Conservation (phyloP, 371 early-diverging fungal species). For the Mucor ambiguus region DNA sequence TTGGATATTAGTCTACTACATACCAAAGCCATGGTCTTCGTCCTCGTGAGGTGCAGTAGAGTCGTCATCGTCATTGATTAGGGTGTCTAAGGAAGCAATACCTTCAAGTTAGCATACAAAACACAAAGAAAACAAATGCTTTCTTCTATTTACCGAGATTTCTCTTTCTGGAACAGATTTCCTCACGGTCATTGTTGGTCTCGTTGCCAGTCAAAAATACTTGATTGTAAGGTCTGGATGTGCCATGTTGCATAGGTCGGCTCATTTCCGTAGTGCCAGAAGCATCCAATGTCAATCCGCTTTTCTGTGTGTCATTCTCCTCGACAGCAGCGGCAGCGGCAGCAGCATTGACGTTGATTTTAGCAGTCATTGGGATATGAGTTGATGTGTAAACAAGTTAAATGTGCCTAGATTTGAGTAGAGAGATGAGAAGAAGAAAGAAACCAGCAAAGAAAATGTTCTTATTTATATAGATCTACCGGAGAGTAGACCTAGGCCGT, state of each 20-base stretch:
- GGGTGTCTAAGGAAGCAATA: background rate
- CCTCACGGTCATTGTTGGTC: background rate
- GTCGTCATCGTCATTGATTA: background rate
- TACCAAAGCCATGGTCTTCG: conserved; percentile 5
- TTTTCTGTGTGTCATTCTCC: background rate
- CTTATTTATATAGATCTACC: conserved; percentile 19
- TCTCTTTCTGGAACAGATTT: conserved; percentile 3
- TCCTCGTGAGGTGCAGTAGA: background rate
- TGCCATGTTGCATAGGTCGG: background rate
- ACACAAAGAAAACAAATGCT: background rate
- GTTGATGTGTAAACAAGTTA: conserved; percentile 1
- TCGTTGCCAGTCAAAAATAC: background rate
- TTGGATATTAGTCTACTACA: background rate
- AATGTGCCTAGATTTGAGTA: background rate
- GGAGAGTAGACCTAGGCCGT: conserved; percentile 10
- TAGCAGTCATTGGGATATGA: background rate
- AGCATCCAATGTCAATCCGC: background rate
- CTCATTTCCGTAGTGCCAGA: background rate
- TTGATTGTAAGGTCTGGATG: background rate
- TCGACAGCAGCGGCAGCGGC: background rate
- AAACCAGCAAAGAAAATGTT: conserved; percentile 1
- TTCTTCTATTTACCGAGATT: conserved; percentile 1
- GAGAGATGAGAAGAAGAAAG: conserved; percentile 1
- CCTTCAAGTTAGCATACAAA: background rate
- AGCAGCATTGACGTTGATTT: background rate